A percentile compares a stretch with the other conserved stretches of the same genome.
These are phyloP conservation scores for Ceratocystis cubensis DNA, from an alignment of 2,329 filamentous ascomycete species.

Conservation along the genomic window DNA sequence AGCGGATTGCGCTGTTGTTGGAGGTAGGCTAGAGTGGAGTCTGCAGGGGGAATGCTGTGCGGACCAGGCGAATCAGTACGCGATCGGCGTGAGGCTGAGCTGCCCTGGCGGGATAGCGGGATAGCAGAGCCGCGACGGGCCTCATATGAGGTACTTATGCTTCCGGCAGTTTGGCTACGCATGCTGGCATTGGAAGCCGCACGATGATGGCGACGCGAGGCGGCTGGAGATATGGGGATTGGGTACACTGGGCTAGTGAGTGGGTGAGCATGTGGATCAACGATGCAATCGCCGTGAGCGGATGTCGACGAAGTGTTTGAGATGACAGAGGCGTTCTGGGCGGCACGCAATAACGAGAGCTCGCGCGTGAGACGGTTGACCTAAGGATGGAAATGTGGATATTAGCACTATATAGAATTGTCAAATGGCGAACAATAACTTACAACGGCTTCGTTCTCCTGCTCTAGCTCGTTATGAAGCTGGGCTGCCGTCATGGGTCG, in stretches of 20 bases:
- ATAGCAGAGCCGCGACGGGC: constrained; percentile 32
- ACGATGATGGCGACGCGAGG: constrained; percentile 42
- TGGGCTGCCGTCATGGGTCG: constrained; percentile 79
- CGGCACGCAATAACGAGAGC: constrained; percentile 64
- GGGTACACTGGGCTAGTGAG: constrained; percentile 47
- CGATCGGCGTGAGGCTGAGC: constrained; percentile 41
- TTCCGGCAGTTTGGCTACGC: constrained; percentile 40
- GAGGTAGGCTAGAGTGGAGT: constrained; percentile 37
- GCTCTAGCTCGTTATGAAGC: constrained; percentile 78
- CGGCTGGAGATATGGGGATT: constrained; percentile 34
- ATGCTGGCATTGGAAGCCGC: constrained; percentile 45
- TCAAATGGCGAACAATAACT: constrained; percentile 26
- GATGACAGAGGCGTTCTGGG: constrained; percentile 53
- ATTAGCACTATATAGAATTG: background rate
- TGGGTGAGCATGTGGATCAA: constrained; percentile 41
- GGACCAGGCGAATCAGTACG: constrained; percentile 36
- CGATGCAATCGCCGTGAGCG: constrained; percentile 39
- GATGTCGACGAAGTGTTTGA: constrained; percentile 54
- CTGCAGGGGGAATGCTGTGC: constrained; percentile 13
- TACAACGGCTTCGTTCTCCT: constrained; percentile 90
- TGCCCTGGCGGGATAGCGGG: constrained; percentile 42
- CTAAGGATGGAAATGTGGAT: constrained; percentile 32
- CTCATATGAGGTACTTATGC: constrained; percentile 29
- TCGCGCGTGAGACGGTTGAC: constrained; percentile 89
- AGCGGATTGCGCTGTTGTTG: constrained; percentile 35